Base-by-base conservation (phyloP, 2,329 filamentous ascomycete genomes). In the Aspergillus fumigatiaffinis region DNA sequence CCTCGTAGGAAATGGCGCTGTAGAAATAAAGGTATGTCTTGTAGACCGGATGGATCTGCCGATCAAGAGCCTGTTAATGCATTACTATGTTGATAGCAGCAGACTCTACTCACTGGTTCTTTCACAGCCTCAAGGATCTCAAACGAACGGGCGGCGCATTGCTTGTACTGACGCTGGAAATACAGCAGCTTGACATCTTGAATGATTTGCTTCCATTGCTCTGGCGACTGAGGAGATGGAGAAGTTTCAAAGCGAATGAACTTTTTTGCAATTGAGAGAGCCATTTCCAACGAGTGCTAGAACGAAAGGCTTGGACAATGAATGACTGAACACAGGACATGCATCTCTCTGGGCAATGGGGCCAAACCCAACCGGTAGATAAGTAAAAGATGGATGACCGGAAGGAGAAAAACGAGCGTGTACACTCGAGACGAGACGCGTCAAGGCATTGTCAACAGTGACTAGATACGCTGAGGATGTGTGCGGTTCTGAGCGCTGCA, bases 21-120 rank as follows among this genome's bases (percentile, higher is more conserved):
- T 81, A 81, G 64, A 81, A 80, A 57, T 72, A 71, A 42, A 81
- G 70, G 61, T 76, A 80, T 4, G 70, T 69, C 25, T 66, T 68
- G 55, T 73, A 61, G 29, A 75, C 60, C 6, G 68, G 64, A 55
- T 75, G 63, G 23, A 72, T 61, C 74, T 77, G 51, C 12, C n/a
- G 51, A 49, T n/a, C 6, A 50, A 32, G 32, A 32, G 41, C 50
- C 38, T 17, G 25, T 25, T 6, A 38, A 21, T 20, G n/a, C 25
- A 26, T 23, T 29, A 9, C 46, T 47, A 41, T 20, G 50, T 17
- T 51, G 5, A 38, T 3, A n/a, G 28, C 10, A 46, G 38, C 9
- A 50, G 21, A 26, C 41, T 46, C 21, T 25, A 60, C 68, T 52
- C 59, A 75, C 74, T 44, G 68, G 66, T 35, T 57, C 57, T 23